Conservation (phyloP, 2,329 filamentous ascomycete genomes). For the Gliomastix tumulicola region DNA sequence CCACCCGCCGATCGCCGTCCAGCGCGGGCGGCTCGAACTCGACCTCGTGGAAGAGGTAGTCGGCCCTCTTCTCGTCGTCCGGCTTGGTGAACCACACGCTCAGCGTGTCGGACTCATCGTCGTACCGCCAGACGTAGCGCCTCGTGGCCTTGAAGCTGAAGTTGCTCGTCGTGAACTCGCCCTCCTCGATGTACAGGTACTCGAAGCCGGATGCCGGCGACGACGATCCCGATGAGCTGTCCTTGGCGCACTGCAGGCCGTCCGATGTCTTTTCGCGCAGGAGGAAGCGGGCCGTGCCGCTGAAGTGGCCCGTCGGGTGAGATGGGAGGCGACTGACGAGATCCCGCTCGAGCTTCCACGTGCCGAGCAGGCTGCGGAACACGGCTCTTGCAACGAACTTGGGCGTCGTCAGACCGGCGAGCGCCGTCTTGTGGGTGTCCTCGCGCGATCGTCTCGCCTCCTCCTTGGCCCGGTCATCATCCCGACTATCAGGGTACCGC, state of each 20-base stretch:
- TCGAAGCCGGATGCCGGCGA: conserved; percentile 36
- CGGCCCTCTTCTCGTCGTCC: conserved; percentile 53
- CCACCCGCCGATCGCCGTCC: conserved; percentile 4
- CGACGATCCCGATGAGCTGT: conserved; percentile 3
- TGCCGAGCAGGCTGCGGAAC: conserved; percentile 64
- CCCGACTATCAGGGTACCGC: conserved; percentile 36
- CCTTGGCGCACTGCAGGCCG: conserved; percentile 28
- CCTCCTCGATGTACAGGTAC: conserved; percentile 64
- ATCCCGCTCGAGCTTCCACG: conserved; percentile 57
- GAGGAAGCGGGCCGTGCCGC: conserved; percentile 58
- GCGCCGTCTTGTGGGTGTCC: conserved; percentile 34
- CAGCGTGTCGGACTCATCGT: conserved; percentile 50
- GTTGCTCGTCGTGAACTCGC: conserved; percentile 53
- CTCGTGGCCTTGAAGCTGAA: conserved; percentile 53
- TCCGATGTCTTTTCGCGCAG: conserved; percentile 53
- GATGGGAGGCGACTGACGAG: conserved; percentile 45
- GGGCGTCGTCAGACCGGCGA: conserved; percentile 31
- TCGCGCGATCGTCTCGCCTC: conserved; percentile 35
- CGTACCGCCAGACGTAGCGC: conserved; percentile 68
- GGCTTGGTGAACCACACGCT: conserved; percentile 69
- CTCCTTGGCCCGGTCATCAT: conserved; percentile 23
- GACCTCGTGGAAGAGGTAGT: conserved; percentile 72
- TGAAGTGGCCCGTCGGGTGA: conserved; percentile 58
- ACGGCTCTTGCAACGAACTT: conserved; percentile 58
- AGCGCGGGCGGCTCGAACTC: conserved; percentile 48